Conservation (phyloP, 371 early-diverging fungal genomes). For the Mortierella sp. region DNA sequence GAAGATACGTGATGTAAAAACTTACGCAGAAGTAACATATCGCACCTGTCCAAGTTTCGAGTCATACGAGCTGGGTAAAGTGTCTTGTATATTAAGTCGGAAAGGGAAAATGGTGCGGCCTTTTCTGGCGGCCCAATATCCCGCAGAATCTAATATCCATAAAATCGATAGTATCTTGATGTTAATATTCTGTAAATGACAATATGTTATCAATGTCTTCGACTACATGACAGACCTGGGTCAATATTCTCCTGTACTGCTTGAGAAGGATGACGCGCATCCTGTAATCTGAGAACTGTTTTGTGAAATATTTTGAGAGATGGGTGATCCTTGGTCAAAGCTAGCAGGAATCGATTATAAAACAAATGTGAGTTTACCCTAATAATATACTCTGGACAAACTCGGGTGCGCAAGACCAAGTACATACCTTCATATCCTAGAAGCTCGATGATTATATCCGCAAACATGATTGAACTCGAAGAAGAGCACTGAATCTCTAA, state of each 20-base stretch:
- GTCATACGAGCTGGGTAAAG: conserved; percentile 49
- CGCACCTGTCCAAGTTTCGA: conserved; percentile 55
- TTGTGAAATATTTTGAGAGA: conserved; percentile 47
- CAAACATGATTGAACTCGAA: conserved; percentile 38
- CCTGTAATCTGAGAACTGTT: conserved; percentile 44
- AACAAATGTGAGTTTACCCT: neutral
- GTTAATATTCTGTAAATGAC: neutral
- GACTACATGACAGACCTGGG: conserved; percentile 23
- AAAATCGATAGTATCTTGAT: neutral
- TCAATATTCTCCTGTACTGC: conserved; percentile 49
- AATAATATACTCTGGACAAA: neutral
- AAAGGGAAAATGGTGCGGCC: conserved; percentile 55
- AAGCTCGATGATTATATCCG: conserved; percentile 49
- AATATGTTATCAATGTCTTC: neutral
- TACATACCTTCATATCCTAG: conserved; percentile 48
- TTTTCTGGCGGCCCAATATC: conserved; percentile 55
- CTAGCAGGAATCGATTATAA: conserved; percentile 6
- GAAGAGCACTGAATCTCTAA: conserved; percentile 51
- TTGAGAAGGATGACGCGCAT: conserved; percentile 44
- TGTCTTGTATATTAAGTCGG: conserved; percentile 47
- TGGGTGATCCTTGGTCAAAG: conserved; percentile 41
- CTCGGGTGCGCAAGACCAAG: neutral
- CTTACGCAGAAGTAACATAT: conserved; percentile 52
- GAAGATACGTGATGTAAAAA: neutral
- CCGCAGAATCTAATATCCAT: conserved; percentile 43